Base-by-base conservation (phyloP, 768 basidiomycete genomes). In the Leccinellum rugosiceps region DNA sequence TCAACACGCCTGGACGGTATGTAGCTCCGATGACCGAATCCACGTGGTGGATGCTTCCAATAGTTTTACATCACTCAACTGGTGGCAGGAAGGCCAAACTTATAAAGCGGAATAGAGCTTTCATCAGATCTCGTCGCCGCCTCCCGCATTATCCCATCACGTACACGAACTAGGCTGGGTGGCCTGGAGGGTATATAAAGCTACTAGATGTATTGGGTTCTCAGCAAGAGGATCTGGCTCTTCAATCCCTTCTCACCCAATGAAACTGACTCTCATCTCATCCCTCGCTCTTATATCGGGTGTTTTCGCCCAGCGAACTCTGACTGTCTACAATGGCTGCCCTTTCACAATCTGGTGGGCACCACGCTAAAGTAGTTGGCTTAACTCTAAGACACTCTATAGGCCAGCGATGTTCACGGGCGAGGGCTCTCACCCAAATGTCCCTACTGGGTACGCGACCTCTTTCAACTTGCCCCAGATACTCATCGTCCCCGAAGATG, bases 271-370 rank as follows among this genome's bases (percentile, higher is more conserved):
- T 34, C 55, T 67, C 51, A 55, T 68, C 28, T 58, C 71, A 23
- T 65, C 69, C 30, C 60, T 72, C 45, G 69, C 68, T 21, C 59
- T 77, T 41, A 38, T 71, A 17, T 71, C 74, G 4, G 62, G 47
- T 55, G 71, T 50, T 19, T 72, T 74, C 35, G 68, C 74, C 19
- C 82, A 78, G 44, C 80, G 86, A 32, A 85, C 80, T 26, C 78
- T 88, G 60, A 83, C 80, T 0, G 83, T 83, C 25, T 75, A 76
- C 64, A 88, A 88, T 72, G 75, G 71, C 3, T 88, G 87, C 65
- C 80, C 84, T 0, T 87, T 85, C 70, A 87, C 85, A 4, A 78
- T 88, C 58, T 88, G 87, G 87, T 86, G 63, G 52, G 76, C 53
- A 28, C 52, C 30, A 21, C 45, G 10, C 31, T 14, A 32, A 32